phyloP scores from a whole-genome alignment of 768 basidiomycete genomes.

The Lepiota venenata region DNA sequence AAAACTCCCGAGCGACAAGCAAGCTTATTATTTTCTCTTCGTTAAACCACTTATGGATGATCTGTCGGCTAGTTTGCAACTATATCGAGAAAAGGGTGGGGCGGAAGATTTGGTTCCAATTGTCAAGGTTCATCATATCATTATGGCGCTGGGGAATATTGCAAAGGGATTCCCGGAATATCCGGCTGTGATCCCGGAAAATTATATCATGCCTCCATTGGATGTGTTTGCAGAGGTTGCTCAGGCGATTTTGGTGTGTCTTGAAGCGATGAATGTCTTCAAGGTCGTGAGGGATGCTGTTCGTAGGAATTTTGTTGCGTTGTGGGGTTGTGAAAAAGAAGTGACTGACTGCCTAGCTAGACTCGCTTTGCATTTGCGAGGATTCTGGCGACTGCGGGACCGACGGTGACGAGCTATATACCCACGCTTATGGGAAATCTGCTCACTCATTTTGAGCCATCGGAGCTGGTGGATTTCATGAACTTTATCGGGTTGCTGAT shows the following conservation, averaged over 20 bases:
- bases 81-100: slow-evolving; percentile 39
- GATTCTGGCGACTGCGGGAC: slow-evolving; percentile 86
- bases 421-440: slow-evolving; percentile 87
- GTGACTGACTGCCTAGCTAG: slow-evolving; percentile 34
- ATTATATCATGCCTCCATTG: slow-evolving; percentile 66
- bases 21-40: slow-evolving; percentile 65
- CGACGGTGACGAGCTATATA: slow-evolving; percentile 81
- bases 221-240: slow-evolving; percentile 83
- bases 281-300: slow-evolving; percentile 92
- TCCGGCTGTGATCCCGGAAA: slow-evolving; percentile 63
- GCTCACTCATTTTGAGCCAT: slow-evolving; percentile 88
- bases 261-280: slow-evolving; percentile 85
- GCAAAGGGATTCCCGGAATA: slow-evolving; percentile 97
- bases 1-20: slow-evolving; percentile 67
- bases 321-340: not conserved
- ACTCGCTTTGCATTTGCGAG: slow-evolving; percentile 92
- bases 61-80: slow-evolving; percentile 54
- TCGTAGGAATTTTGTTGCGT: slow-evolving; percentile 24
- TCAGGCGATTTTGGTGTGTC: slow-evolving; percentile 80
- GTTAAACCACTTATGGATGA: slow-evolving; percentile 81
- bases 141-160: slow-evolving; percentile 92
- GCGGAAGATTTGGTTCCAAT: slow-evolving; percentile 68
- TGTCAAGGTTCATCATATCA: slow-evolving; percentile 85
- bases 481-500: slow-evolving; percentile 90
- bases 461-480: slow-evolving; percentile 93